Base-by-base conservation (phyloP, 305 asterid species). In the Fraxinus dipetala region DNA sequence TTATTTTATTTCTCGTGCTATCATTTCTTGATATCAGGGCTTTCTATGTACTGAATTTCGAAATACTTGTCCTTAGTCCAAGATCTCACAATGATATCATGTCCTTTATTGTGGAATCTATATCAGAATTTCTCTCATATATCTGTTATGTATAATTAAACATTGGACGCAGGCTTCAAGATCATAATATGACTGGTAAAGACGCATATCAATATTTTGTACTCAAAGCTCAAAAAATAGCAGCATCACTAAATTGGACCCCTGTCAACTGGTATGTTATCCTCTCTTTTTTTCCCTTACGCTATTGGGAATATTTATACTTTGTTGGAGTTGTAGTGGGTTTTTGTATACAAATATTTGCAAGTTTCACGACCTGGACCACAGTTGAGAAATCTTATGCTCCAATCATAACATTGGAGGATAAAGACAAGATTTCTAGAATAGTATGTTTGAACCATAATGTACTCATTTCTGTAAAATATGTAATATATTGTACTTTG, bases 151-250 rank as follows among this genome's bases (percentile, higher is more conserved):
- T 69, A 69, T 69, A 69, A 69, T 30, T 69, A 13, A 61, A 69
- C 40, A 13, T 11, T 69, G 40, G 20, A 35, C 88, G 85, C 93
- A 95, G 99, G 99, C 98, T 95, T 86, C 87, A 87, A 83, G 94
- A 91, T 80, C 92, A 83, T 82, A 92, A 92, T 35, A 92, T 91
- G 98, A 91, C 97, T 30, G 88, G 88, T 82, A 91, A 89, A 77
- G 97, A 91, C 79, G 99, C 97, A 79, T 93, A 95, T 79, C 89
- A 91, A 80, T 93, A 95, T 89, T 95, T 95, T 78, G 99, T 93
- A 48, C 95, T 95, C 89, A 91, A 88, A 91, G 99, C 97, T 85
- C 99, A 95, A 89, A 90, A 95, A 84, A 90, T 95, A 81, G 99
- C 97, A 80, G 35, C 90, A 82, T 93, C 94, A 31, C 88, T 88